Evolutionary conservation across 2,329 filamentous ascomycete genomes (phyloP).

Genomic region (Tympanopsis confertula): DNA sequence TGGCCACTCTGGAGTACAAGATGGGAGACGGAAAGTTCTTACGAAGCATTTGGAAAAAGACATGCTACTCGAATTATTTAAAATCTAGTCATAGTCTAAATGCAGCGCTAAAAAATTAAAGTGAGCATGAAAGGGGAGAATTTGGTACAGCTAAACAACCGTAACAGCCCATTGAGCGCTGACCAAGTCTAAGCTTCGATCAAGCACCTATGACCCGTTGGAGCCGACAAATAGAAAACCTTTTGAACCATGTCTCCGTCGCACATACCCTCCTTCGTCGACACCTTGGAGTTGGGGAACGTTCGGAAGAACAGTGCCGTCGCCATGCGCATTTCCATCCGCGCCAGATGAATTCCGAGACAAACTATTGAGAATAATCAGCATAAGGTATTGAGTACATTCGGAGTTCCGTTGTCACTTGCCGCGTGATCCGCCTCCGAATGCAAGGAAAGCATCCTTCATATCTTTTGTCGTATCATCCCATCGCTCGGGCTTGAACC

Average conservation of each 20-base stretch:
- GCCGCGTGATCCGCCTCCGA: slow-evolving; percentile 37
- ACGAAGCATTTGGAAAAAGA: too few species aligned
- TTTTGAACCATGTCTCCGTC: slow-evolving; percentile 21
- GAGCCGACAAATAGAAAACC: slow-evolving; percentile 19
- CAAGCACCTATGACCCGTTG: slow-evolving; percentile 17
- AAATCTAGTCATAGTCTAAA: too few species aligned
- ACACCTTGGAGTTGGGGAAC: slow-evolving; percentile 22
- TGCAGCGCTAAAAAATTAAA: too few species aligned
- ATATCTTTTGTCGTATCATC: slow-evolving; percentile 18
- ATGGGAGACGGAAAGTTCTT: too few species aligned
- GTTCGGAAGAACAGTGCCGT: slow-evolving; percentile 37
- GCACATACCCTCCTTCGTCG: slow-evolving; percentile 17
- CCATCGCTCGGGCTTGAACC: slow-evolving; percentile 26
- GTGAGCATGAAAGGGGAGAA: too few species aligned
- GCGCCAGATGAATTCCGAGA: slow-evolving; percentile 43
- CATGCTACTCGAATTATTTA: too few species aligned
- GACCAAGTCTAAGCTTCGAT: slow-evolving; percentile 11
- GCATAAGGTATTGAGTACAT: background rate
- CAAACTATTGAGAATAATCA: slow-evolving; percentile 21
- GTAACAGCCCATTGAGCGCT: too few species aligned
- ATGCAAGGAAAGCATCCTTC: slow-evolving; percentile 37
- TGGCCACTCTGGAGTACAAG: too few species aligned
- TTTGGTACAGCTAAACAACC: too few species aligned
- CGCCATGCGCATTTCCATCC: slow-evolving; percentile 40
- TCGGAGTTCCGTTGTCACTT: slow-evolving; percentile 3